phyloP scores from a whole-genome alignment of 345 rosid species.

The Melaleuca quinquenervia region DNA sequence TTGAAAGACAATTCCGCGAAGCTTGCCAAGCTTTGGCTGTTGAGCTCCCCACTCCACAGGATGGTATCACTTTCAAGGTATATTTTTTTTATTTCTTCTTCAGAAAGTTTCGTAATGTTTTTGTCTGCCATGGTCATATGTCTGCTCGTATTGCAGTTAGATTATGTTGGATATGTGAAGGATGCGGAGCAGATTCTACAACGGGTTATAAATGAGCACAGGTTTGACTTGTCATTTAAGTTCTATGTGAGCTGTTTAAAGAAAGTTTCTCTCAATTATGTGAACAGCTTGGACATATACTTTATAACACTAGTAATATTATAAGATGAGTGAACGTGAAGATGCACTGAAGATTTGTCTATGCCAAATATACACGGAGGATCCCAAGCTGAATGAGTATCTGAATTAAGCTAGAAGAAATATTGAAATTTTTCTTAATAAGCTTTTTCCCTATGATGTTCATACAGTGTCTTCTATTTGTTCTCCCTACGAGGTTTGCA shows the following conservation, averaged over 20 bases:
- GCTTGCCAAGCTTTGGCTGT: conserved; percentile 62
- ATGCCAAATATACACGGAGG: not conserved
- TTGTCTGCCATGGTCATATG: not conserved
- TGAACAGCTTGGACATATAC: not conserved
- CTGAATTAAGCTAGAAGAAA: not conserved
- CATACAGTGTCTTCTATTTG: not conserved
- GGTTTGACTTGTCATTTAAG: conserved; percentile 26
- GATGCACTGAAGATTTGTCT: not conserved
- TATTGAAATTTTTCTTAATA: not conserved
- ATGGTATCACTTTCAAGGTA: conserved; percentile 53
- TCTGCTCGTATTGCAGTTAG: conserved; percentile 42
- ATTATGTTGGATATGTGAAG: conserved; percentile 55
- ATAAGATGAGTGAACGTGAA: not conserved
- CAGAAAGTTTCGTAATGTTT: not conserved
- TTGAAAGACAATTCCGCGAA: conserved; percentile 80
- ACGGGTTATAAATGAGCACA: conserved; percentile 64
- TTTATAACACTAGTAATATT: not conserved
- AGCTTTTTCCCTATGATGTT: not conserved
- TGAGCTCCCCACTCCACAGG: conserved; percentile 27
- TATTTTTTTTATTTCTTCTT: not conserved
- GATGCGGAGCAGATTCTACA: conserved; percentile 72
- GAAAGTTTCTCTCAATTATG: not conserved
- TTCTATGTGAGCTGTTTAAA: not conserved
- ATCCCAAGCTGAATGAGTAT: not conserved
- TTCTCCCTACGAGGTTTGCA: not conserved